Base-by-base conservation (phyloP, 148 eudicot species). In the Rhododendron griersonianum region DNA sequence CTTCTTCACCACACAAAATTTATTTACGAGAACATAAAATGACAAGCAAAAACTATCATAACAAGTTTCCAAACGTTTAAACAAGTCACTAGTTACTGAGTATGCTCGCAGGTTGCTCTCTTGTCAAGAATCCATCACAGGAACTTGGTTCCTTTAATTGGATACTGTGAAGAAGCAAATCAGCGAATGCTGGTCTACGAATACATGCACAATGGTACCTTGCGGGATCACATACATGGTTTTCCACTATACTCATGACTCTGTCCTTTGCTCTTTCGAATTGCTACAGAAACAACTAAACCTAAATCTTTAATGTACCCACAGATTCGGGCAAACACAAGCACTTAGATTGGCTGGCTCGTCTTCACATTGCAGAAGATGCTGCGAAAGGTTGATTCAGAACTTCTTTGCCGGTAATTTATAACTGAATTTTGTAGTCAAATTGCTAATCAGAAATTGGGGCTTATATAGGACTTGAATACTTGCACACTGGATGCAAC, bases 401-500 rank as follows among this genome's bases (percentile, higher is more conserved):
- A 84, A 86, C 71, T 83, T 81, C 77, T 81, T 83, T 85, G n/a
- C 39, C 41, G 33, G 50, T 45, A 84, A 59, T 63, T 7, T 23
- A 77, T 53, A 11, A 37, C 39, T 41, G 63, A 55, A 63, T 71
- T 59, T 65, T 15, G 35, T 33, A 78, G 73, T 78, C 55, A 84
- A 48, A 74, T 18, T 13, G 28, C 30, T 63, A 57, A 87, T 55
- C n/a, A 44, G 28, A 78, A 78, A 45, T 80, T 78, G 25, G 80
- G 80, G n/a, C 41, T 88, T 87, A 16, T 85, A 71, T 89, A 97
- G 98, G 99, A 48, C 95, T 97, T 35, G 98, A 97, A 89, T 97
- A 97, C 89, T 92, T 97, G 85, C 99, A 97, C 90, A 95, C 95
- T 51, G 99, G 99, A 86, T 97, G 99, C 92, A 95, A 89, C 91